These are phyloP conservation scores for Cryptococcus depauperatus DNA, from an alignment of 1,284 basidiomycete genomes.

Conservation along the genomic window DNA sequence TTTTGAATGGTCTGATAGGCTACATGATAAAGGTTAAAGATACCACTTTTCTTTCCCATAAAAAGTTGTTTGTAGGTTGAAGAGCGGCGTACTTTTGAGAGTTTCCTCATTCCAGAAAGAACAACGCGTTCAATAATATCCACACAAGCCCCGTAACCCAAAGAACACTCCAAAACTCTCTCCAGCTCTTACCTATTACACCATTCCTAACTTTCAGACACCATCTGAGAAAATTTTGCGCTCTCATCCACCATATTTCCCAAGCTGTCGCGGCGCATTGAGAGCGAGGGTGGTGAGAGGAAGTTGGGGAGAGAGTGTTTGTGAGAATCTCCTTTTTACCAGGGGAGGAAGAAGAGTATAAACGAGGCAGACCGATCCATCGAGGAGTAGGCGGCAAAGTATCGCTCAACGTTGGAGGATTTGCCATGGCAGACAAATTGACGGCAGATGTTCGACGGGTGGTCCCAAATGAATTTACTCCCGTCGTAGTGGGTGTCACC, in stretches of 20 bases:
- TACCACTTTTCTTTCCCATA: too few relatives aligned
- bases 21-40: too few relatives aligned
- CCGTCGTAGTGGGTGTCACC: too few relatives aligned
- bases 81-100: neutral
- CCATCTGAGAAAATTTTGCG: constrained; percentile 24
- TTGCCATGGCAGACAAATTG: constrained; percentile 5
- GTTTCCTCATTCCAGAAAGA: constrained; percentile 21
- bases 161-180: constrained; percentile 30
- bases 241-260: constrained; percentile 19
- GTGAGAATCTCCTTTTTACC: neutral
- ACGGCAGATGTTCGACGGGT: constrained; percentile 15
- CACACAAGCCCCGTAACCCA: constrained; percentile 39
- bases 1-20: too few relatives aligned
- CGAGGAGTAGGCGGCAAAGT: neutral
- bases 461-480: neutral
- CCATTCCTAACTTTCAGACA: constrained; percentile 37
- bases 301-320: neutral
- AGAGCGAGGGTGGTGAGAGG: neutral
- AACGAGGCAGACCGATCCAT: neutral
- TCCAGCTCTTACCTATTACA: constrained; percentile 30
- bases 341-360: neutral
- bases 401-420: neutral
- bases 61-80: too few relatives aligned
- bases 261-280: neutral
- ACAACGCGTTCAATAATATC: constrained; percentile 38